A percentile compares a stretch with the other conserved stretches of the same genome.
Evolutionary conservation across 2,329 filamentous ascomycete species (phyloP).

Genomic region (Penicillium verrucosum): DNA sequence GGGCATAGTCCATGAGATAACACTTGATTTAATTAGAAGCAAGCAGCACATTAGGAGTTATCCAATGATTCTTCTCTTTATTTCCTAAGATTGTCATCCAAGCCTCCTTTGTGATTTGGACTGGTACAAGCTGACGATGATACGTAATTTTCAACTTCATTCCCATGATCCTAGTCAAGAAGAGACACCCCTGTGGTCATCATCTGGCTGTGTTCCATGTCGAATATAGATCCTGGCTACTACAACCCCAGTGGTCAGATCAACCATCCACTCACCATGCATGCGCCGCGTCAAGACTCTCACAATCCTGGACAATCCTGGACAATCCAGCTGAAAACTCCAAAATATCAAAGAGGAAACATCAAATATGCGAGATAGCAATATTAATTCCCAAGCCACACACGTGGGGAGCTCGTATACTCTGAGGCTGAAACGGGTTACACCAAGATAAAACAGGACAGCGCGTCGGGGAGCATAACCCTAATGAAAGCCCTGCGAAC

Average conservation of each 20-base stretch:
- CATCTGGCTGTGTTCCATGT: neutral
- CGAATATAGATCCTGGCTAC: neutral
- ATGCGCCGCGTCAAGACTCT: neutral
- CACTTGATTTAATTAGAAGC: neutral
- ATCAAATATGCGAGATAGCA: neutral
- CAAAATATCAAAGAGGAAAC: neutral
- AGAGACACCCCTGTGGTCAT: neutral
- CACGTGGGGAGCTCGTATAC: slow-evolving; percentile 1
- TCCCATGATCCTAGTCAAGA: neutral
- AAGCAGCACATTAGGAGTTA: neutral
- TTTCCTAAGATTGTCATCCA: neutral
- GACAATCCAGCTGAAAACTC: neutral
- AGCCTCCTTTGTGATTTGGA: slow-evolving; percentile 1
- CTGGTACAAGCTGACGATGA: slow-evolving; percentile 2
- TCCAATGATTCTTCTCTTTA: neutral
- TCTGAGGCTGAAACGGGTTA: neutral
- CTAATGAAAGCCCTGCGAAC: neutral
- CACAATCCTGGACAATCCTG: neutral
- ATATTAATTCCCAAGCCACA: neutral
- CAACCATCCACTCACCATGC: neutral
- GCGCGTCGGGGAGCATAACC: slow-evolving; percentile 2
- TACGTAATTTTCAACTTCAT: neutral
- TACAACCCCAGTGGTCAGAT: neutral
- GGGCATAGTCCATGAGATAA: neutral
- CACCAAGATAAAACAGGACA: neutral